Evolutionary conservation across 345 rosid species (phyloP).

Genomic region (Brassica juncea): DNA sequence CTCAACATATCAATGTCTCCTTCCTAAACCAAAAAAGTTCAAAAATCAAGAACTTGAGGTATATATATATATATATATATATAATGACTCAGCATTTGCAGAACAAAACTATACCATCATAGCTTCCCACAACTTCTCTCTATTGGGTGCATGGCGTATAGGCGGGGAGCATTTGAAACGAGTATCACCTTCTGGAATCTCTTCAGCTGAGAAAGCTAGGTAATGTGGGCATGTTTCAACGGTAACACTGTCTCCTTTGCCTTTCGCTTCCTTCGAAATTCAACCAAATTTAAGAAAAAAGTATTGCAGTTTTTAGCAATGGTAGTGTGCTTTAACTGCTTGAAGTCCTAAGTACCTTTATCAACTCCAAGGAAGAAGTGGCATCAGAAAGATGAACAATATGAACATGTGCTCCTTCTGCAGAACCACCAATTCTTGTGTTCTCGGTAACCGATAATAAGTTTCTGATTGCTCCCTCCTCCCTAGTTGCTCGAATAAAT

Average conservation of each 20-base stretch:
- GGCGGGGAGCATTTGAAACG: slow-evolving; percentile 98
- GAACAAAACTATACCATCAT: slow-evolving; percentile 54
- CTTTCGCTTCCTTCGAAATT: slow-evolving; percentile 66
- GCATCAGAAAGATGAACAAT: slow-evolving; percentile 93
- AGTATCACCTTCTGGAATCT: slow-evolving; percentile 87
- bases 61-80: too few relatives aligned
- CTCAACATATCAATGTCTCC: slow-evolving; percentile 90
- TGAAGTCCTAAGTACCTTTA: slow-evolving; percentile 52
- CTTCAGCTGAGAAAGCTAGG: slow-evolving; percentile 91
- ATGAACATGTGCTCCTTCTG: slow-evolving; percentile 96
- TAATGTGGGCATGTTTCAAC: slow-evolving; percentile 98
- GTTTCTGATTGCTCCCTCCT: slow-evolving; percentile 81
- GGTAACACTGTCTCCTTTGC: slow-evolving; percentile 70
- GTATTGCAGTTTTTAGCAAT: not conserved
- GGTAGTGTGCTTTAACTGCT: not conserved
- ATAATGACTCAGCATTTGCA: not conserved
- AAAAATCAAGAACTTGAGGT: slow-evolving; percentile 8
- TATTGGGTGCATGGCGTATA: slow-evolving; percentile 73
- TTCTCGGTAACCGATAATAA: slow-evolving; percentile 65
- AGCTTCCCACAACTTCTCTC: slow-evolving; percentile 87
- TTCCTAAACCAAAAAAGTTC: slow-evolving; percentile 49
- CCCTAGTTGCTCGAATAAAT: slow-evolving; percentile 52
- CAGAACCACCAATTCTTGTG: slow-evolving; percentile 70
- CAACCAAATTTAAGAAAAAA: not conserved
- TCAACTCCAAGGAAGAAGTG: slow-evolving; percentile 67